phyloP scores from a whole-genome alignment of 352 stramenopile species.

The Peronospora belbahrii region DNA sequence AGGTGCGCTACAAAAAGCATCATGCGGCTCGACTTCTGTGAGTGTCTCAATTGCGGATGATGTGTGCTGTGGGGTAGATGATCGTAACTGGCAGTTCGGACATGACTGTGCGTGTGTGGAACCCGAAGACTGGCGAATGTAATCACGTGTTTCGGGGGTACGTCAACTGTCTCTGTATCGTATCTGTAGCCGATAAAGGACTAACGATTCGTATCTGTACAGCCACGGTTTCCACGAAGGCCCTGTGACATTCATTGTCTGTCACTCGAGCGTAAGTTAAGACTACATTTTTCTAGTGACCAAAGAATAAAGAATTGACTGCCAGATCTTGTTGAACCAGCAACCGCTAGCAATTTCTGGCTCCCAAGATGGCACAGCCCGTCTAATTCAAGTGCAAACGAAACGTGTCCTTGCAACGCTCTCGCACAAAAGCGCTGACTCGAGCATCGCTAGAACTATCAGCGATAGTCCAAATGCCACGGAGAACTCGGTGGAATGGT shows the following conservation, averaged over 20 bases:
- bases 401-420: conserved; percentile 91
- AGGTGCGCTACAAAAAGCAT: conserved; percentile 36
- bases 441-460: conserved; percentile 36
- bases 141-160: conserved; percentile 84
- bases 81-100: conserved; percentile 92
- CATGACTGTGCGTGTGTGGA: conserved; percentile 93
- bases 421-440: conserved; percentile 56
- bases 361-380: conserved; percentile 90
- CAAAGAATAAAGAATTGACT: conserved; percentile 1
- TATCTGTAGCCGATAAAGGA: background rate
- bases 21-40: background rate
- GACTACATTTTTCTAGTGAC: background rate
- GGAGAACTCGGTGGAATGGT: conserved; percentile 86
- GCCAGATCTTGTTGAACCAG: conserved; percentile 14
- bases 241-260: conserved; percentile 87
- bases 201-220: conserved; percentile 5
- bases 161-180: background rate
- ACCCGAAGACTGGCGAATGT: conserved; percentile 92
- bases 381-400: conserved; percentile 89
- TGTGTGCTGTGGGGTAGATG: conserved; percentile 36
- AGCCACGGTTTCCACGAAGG: conserved; percentile 83
- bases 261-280: conserved; percentile 68
- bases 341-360: conserved; percentile 90
- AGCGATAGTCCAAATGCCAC: conserved; percentile 42
- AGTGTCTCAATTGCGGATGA: background rate